Evolutionary conservation across 2,329 filamentous ascomycete genomes (phyloP), one percentile per base, ranked within the genome.

Genomic region (Phaeosphaeria sp.): DNA sequence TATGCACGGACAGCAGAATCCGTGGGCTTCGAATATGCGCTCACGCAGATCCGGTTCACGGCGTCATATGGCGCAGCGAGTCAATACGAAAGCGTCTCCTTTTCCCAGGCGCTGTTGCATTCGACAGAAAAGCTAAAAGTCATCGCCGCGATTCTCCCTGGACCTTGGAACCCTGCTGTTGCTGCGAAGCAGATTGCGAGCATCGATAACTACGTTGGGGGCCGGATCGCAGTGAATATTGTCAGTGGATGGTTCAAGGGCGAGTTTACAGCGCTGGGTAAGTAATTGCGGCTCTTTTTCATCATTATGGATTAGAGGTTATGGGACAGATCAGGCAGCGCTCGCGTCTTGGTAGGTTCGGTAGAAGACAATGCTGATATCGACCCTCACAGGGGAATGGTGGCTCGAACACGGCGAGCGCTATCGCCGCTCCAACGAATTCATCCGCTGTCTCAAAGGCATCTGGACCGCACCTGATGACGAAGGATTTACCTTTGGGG

Each of bases 231-330:
- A 1, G 82, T 85, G 9, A 85, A 85, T 51, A 75, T 85, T 1
- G 83, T 85, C 0, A 82, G 78, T 1, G 83, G 83, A 3, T 85
- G 83, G 82, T 84, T 84, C 72, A 84, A 83, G 62, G 75, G 78
- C 51, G 83, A 84, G 67, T 84, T 84, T 59, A 30, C 25, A 30
- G 25, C 25, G 25, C 25, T 30, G 25, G 25, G 25, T 30, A 30
- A 30, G 25, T 30, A 30, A 30, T 5, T 30, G 11, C 25, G 25
- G 11, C 25, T 6, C 5, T 11, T 30, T 11, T 30, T 30, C 25
- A 30, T 6, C 25, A 30, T 30, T 11, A 30, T 30, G 25, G 25
- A 30, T 30, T 30, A 11, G 11, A 30, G 11, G 25, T 6, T 5
- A 30, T 30, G 25, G 25, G 5, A 30, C 11, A 30, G 25, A 30